A percentile compares a stretch with the other conserved stretches of the same genome.
These are phyloP conservation scores for Acer campestre DNA, from an alignment of 345 rosid species.

Conservation along the genomic window DNA sequence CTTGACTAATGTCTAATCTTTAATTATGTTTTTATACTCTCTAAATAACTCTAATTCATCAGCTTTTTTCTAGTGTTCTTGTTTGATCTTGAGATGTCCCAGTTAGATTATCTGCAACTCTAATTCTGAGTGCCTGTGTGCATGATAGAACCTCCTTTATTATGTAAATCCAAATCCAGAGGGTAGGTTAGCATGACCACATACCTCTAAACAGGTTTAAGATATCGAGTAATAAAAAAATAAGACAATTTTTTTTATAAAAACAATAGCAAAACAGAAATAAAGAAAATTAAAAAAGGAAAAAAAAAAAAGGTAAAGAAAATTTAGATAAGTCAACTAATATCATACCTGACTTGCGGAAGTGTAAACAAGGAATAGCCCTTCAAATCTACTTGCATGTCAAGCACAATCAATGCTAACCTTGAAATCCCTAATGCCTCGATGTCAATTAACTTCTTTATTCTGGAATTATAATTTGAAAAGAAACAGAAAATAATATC, in stretches of 20 bases:
- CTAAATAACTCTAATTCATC: no score
- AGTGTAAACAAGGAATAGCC: conserved; percentile 82
- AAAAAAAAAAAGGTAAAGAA: not conserved
- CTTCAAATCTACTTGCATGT: conserved; percentile 67
- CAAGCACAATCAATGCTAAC: conserved; percentile 59
- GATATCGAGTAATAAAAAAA: not conserved
- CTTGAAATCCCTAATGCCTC: conserved; percentile 83
- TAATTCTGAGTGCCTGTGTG: no score
- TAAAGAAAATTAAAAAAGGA: no score
- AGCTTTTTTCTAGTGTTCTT: no score
- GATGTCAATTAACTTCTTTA: conserved; percentile 76
- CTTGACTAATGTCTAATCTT: no score
- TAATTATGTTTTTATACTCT: no score
- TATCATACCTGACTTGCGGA: conserved; percentile 83
- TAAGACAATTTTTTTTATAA: not conserved
- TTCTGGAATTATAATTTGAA: conserved; percentile 37
- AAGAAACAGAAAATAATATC: not conserved
- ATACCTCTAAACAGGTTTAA: not conserved
- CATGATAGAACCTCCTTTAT: no score
- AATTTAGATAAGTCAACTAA: not conserved
- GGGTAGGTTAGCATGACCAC: not conserved
- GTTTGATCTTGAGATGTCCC: no score
- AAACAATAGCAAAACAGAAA: not conserved
- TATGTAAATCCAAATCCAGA: no score
- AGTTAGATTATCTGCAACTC: no score